A percentile compares a stretch with the other conserved stretches of the same genome.
Conservation (phyloP, 2,329 filamentous ascomycete genomes). For the Metarhizium guizhouense region DNA sequence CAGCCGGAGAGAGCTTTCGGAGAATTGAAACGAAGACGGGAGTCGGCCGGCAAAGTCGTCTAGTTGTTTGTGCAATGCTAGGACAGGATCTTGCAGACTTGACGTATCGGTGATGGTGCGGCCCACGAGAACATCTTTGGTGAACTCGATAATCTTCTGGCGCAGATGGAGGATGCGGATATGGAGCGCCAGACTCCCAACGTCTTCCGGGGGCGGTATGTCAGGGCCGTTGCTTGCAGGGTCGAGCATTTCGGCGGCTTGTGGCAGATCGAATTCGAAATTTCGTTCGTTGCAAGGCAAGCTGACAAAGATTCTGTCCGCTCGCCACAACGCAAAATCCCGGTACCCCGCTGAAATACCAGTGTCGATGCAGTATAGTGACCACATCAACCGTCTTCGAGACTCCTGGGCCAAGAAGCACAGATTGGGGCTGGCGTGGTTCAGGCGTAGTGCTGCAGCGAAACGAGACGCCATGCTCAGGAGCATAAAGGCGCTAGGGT, state of each 20-base stretch:
- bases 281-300: constrained; percentile 35
- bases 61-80: constrained; percentile 39
- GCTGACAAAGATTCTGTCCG: constrained; percentile 31
- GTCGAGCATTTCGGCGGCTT: constrained; percentile 43
- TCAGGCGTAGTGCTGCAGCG: constrained; percentile 32
- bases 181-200: constrained; percentile 47
- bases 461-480: constrained; percentile 33
- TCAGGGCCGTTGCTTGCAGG: constrained; percentile 34
- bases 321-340: constrained; percentile 35
- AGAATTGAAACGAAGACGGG: constrained; percentile 48
- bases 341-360: constrained; percentile 33
- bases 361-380: constrained; percentile 33
- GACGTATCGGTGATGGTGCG: constrained; percentile 33
- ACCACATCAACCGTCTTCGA: constrained; percentile 34
- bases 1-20: constrained; percentile 45
- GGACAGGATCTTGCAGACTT: constrained; percentile 31
- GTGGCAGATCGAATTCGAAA: constrained; percentile 48
- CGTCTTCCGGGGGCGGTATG: constrained; percentile 34
- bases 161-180: constrained; percentile 47
- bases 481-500: constrained; percentile 36
- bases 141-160: constrained; percentile 44
- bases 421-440: constrained; percentile 31
- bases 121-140: constrained; percentile 30
- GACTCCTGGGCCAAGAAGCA: constrained; percentile 33
- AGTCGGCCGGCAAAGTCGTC: constrained; percentile 43